A percentile compares a stretch with the other conserved stretches of the same genome.
phyloP scores from a whole-genome alignment of 2,329 filamentous ascomycete genomes.

The Ceratocystis lukuohia region DNA sequence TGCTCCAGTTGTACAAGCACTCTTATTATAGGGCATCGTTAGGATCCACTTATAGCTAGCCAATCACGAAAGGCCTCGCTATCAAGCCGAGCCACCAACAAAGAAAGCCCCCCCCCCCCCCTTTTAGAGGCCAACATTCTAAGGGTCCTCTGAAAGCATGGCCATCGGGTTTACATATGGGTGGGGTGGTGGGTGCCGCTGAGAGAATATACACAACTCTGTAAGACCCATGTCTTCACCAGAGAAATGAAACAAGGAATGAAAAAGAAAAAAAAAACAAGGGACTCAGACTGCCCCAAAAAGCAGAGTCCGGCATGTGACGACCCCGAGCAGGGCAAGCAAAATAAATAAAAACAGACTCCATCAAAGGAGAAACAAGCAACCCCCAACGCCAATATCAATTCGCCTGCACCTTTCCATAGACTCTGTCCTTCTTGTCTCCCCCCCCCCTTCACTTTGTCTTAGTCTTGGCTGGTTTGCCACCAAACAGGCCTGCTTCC shows the following conservation, averaged over 20 bases:
- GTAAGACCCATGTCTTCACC: not conserved
- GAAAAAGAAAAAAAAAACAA: not conserved
- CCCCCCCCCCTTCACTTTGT: slow-evolving; percentile 25
- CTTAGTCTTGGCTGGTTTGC: slow-evolving; percentile 28
- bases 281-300: not conserved
- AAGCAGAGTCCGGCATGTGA: not conserved
- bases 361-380: slow-evolving; percentile 8
- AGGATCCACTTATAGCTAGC: not conserved
- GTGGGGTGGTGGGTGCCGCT: not conserved
- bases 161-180: not conserved
- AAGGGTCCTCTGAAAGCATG: not conserved
- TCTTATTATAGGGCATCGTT: not conserved
- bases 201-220: not conserved
- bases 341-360: not conserved
- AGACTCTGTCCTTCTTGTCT: not conserved
- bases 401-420: not conserved
- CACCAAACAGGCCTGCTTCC: slow-evolving; percentile 43
- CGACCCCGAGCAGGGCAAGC: not conserved
- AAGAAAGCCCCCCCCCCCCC: too few species aligned
- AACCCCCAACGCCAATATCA: slow-evolving; percentile 3
- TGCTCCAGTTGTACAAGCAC: not conserved
- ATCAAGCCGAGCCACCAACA: not conserved
- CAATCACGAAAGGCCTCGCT: not conserved
- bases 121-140: not conserved
- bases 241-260: not conserved